Conservation (phyloP, 306 rosid species). For the Canavalia ensiformis region DNA sequence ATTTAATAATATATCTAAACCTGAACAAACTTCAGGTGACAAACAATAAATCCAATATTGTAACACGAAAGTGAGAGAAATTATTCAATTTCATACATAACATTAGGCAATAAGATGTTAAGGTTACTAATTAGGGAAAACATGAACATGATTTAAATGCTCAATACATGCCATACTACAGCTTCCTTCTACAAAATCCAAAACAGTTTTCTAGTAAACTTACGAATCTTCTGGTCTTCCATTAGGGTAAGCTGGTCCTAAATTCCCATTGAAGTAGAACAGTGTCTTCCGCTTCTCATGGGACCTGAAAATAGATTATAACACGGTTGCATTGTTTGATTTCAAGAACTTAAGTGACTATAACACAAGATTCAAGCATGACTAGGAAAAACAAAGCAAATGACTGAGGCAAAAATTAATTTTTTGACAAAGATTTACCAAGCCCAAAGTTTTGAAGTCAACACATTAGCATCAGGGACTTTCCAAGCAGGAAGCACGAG, state of each 20-base stretch:
- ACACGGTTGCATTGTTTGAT: conserved; percentile 28
- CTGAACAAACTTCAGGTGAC: conserved; percentile 22
- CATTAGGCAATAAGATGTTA: conserved; percentile 3
- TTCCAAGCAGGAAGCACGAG: conserved; percentile 99
- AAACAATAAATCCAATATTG: conserved; percentile 27
- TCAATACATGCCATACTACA: background rate
- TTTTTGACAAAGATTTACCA: conserved; percentile 57
- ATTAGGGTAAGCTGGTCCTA: conserved; percentile 74
- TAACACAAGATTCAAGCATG: conserved; percentile 19
- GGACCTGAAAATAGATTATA: conserved; percentile 65
- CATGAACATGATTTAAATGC: conserved; percentile 1
- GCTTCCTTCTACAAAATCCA: background rate
- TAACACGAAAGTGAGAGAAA: conserved; percentile 29
- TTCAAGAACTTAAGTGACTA: conserved; percentile 25
- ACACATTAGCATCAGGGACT: conserved; percentile 68
- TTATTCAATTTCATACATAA: conserved; percentile 29
- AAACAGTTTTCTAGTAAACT: conserved; percentile 53
- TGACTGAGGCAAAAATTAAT: conserved; percentile 16
- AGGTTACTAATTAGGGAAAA: conserved; percentile 32
- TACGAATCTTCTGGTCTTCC: conserved; percentile 86
- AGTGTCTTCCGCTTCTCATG: conserved; percentile 74
- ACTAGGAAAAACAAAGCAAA: conserved; percentile 35
- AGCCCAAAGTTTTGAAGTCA: conserved; percentile 77
- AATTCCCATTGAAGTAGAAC: conserved; percentile 91
- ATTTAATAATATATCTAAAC: conserved; percentile 35